These are phyloP conservation scores for Cryptosporidium tyzzeri DNA, from an alignment of 169 alveolate genomes.

Conservation along the genomic window DNA sequence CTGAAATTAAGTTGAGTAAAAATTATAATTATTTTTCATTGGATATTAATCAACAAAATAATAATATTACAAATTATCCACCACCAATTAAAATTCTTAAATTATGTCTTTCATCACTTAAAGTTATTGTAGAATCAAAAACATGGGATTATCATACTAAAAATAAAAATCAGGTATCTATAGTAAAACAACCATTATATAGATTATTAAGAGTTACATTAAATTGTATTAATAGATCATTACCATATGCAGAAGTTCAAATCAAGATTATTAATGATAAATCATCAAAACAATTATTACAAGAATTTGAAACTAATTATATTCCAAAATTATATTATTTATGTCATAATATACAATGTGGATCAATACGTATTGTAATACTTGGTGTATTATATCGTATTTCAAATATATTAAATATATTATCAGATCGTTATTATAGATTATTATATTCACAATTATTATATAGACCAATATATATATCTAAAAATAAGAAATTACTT, in stretches of 20 bases:
- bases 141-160: neutral
- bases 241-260: conserved; percentile 71
- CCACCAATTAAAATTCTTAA: conserved; percentile 55
- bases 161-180: conserved; percentile 1
- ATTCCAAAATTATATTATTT: conserved; percentile 65
- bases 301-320: conserved; percentile 43
- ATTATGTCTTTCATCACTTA: conserved; percentile 50
- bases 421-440: conserved; percentile 47
- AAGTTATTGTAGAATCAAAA: conserved; percentile 54
- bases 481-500: conserved; percentile 47
- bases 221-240: conserved; percentile 57
- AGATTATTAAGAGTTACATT: conserved; percentile 64
- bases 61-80: conserved; percentile 2
- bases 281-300: conserved; percentile 17
- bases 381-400: conserved; percentile 49
- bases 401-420: conserved; percentile 38
- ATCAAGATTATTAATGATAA: conserved; percentile 26
- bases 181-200: conserved; percentile 33
- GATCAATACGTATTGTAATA: conserved; percentile 60
- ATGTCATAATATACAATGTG: conserved; percentile 65
- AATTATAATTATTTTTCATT: conserved; percentile 42
- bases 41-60: neutral
- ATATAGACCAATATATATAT: conserved; percentile 41
- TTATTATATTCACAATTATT: conserved; percentile 61
- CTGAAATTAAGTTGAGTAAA: conserved; percentile 57